Evolutionary conservation across 768 basidiomycete genomes (phyloP), one percentile per base, ranked within the genome.

Genomic region (Kwoniella heveanensis): DNA sequence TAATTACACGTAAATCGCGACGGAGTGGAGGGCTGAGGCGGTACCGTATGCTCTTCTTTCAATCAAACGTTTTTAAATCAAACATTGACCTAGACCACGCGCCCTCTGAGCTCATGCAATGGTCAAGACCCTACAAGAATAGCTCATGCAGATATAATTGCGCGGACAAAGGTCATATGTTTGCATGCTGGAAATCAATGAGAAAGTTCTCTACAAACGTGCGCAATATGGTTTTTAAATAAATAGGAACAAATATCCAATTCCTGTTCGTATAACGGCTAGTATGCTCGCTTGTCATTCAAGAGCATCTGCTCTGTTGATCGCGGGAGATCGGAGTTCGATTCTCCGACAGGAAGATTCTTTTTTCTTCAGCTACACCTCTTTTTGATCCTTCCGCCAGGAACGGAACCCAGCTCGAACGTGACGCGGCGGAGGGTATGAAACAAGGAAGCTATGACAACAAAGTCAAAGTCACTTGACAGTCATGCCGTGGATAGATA

Each of bases 251-350:
- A n/a, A 24, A 47, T 22, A 59, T 51, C 48, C 47, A 59, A 61
- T 62, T 49, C 47, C 47, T 54, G 61, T 54, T 62, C 50, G 61
- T 62, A 62, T 54, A 62, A 54, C 53, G 61, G 61, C 47, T 62
- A 62, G 61, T 62, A 62, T 56, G 44, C 54, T 54, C 54, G 61
- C 61, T 62, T 62, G 50, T 62, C 61, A 49, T 44, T 44, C 15
- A 44, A 44, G 39, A 44, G 39, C 39, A 29, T 29, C 24, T 51
- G 27, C 39, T 44, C 39, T 8, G 39, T n/a, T 44, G 39, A 44
- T 44, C 61, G 61, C 61, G 54, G 61, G 54, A 22, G 54, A 62
- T 44, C 61, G n/a, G 61, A 44, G 61, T 62, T 62, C 61, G 61
- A 62, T 56, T 62, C 61, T 44, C 61, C n/a, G 61, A 54, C 61